phyloP scores from a whole-genome alignment of 2,329 filamentous ascomycete genomes.

The Neospermospora avenae region DNA sequence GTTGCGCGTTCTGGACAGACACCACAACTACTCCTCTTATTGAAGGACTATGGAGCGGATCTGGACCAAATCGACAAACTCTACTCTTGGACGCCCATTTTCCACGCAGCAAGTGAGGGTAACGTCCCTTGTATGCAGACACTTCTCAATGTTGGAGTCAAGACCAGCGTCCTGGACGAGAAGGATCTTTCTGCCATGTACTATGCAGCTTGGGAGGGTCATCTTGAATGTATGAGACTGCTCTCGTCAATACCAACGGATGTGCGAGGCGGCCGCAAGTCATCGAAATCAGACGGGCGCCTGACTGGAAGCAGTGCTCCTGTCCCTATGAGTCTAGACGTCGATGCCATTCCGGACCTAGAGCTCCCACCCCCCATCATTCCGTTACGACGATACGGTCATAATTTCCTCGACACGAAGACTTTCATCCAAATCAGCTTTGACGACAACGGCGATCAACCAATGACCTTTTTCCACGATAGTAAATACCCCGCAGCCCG shows the following conservation, averaged over 20 bases:
- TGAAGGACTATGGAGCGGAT: conserved; percentile 84
- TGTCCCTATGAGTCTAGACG: conserved; percentile 65
- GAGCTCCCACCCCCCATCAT: conserved; percentile 95
- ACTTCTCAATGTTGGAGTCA: conserved; percentile 73
- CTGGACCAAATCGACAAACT: conserved; percentile 92
- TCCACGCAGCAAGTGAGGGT: conserved; percentile 94
- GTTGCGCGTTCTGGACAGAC: conserved; percentile 86
- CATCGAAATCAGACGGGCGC: conserved; percentile 34
- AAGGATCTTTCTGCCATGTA: conserved; percentile 95
- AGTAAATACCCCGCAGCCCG: conserved; percentile 94
- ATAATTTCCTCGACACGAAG: conserved; percentile 98
- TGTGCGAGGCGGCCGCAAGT: conserved; percentile 8
- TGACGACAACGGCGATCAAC: conserved; percentile 67
- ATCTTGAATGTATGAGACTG: conserved; percentile 89
- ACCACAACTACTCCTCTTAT: conserved; percentile 72
- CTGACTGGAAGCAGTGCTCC: conserved; percentile 39
- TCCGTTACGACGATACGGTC: conserved; percentile 87
- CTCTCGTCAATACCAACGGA: conserved; percentile 53
- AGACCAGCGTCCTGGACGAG: conserved; percentile 80
- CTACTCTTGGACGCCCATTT: conserved; percentile 95
- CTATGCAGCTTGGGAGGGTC: conserved; percentile 97
- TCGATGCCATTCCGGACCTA: conserved; percentile 86
- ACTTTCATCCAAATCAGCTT: conserved; percentile 93
- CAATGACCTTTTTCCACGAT: conserved; percentile 93
- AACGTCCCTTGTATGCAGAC: conserved; percentile 84